phyloP scores from a whole-genome alignment of 1,284 basidiomycete genomes.

The Papiliotrema terrestris region DNA sequence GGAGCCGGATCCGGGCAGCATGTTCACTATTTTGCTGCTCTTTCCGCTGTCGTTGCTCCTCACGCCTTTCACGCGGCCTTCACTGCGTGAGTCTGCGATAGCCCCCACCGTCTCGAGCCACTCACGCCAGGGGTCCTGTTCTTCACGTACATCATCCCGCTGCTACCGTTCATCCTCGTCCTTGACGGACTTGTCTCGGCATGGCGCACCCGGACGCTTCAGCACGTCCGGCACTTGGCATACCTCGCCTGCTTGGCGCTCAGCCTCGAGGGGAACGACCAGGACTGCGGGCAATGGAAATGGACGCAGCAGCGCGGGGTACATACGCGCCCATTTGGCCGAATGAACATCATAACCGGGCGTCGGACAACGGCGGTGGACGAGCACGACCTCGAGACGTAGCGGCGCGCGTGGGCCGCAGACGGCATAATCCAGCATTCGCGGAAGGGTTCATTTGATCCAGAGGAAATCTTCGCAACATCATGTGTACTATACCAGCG shows the following conservation, averaged over 20 bases:
- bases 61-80: conserved; percentile 31
- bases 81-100: conserved; percentile 19
- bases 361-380: not conserved
- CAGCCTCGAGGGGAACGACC: conserved; percentile 18
- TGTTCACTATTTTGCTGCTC: conserved; percentile 28
- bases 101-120: not conserved
- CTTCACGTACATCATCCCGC: conserved; percentile 40
- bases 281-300: conserved; percentile 24
- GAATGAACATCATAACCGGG: conserved; percentile 12
- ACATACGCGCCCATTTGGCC: conserved; percentile 37
- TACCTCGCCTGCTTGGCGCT: conserved; percentile 24
- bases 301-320: conserved; percentile 30
- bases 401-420: too few species aligned
- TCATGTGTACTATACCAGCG: too few species aligned
- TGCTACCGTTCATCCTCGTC: conserved; percentile 36
- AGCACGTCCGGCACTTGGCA: conserved; percentile 31
- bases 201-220: conserved; percentile 25
- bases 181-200: conserved; percentile 37
- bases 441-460: too few species aligned
- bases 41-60: conserved; percentile 27
- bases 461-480: too few species aligned
- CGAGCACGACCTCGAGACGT: too few species aligned
- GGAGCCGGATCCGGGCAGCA: conserved; percentile 25
- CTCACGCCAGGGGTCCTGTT: conserved; percentile 26
- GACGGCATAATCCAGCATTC: too few species aligned